Conservation (phyloP, 1,139 yeast species). For the Sugiyamaella neomexicana region DNA sequence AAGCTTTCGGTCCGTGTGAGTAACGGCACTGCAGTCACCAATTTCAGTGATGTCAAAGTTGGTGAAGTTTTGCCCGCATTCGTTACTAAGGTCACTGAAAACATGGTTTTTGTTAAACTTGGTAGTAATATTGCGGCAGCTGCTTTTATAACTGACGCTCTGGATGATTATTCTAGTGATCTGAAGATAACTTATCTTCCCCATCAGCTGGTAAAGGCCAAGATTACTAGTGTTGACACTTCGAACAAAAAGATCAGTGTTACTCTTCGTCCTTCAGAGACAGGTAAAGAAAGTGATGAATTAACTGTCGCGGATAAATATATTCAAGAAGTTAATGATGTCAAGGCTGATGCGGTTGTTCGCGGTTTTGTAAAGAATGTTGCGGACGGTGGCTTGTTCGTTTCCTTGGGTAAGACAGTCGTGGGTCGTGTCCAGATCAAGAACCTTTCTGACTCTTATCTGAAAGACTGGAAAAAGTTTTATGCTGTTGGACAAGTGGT, state of each 20-base stretch:
- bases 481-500: slow-evolving; percentile 72
- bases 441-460: slow-evolving; percentile 76
- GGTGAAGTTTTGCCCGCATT: slow-evolving; percentile 67
- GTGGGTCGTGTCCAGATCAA: slow-evolving; percentile 80
- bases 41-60: slow-evolving; percentile 53
- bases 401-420: slow-evolving; percentile 68
- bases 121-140: slow-evolving; percentile 58
- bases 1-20: slow-evolving; percentile 50
- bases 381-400: slow-evolving; percentile 75
- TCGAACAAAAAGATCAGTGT: slow-evolving; percentile 61
- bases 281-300: slow-evolving; percentile 22
- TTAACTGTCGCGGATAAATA: slow-evolving; percentile 54
- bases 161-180: slow-evolving; percentile 60
- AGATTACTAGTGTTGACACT: slow-evolving; percentile 56
- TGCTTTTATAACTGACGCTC: slow-evolving; percentile 74
- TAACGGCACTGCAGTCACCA: slow-evolving; percentile 37
- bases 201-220: slow-evolving; percentile 63
- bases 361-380: slow-evolving; percentile 78
- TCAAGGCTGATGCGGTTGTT: slow-evolving; percentile 68
- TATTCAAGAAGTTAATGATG: slow-evolving; percentile 53
- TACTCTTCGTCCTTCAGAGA: slow-evolving; percentile 53
- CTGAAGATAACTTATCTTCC: slow-evolving; percentile 52
- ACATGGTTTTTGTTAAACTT: slow-evolving; percentile 64
- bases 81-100: slow-evolving; percentile 60
- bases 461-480: slow-evolving; percentile 84